Conservation (phyloP, 2,329 filamentous ascomycete species). For the Nemania sp. region DNA sequence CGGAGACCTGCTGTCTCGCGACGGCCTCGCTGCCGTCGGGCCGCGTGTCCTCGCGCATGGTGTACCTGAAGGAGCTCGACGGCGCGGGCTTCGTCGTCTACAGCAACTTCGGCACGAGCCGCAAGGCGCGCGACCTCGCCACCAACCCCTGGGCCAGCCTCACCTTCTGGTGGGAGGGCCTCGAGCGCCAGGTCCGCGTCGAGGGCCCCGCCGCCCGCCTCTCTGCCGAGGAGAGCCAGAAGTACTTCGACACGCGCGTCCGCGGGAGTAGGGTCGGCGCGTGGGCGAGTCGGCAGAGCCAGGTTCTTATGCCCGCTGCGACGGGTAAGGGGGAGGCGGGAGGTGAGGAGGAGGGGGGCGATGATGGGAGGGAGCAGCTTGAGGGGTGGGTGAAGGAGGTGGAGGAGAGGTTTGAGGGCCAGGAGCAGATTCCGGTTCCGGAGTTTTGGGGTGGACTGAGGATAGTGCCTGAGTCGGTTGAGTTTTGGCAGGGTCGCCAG, state of each 20-base stretch:
- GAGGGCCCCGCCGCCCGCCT: constrained; percentile 81
- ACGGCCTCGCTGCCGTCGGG: constrained; percentile 87
- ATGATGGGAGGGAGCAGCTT: constrained; percentile 79
- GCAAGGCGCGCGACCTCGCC: constrained; percentile 74
- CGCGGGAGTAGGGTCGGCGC: constrained; percentile 87
- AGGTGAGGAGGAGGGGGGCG: constrained; percentile 56
- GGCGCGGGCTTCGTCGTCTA: constrained; percentile 87
- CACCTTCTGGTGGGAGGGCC: constrained; percentile 88
- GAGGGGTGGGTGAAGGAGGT: constrained; percentile 82
- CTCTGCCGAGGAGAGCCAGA: constrained; percentile 75
- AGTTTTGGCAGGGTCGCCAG: constrained; percentile 96
- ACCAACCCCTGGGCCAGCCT: constrained; percentile 83
- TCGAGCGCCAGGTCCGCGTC: constrained; percentile 91
- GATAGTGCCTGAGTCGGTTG: constrained; percentile 84
- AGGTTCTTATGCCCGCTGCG: constrained; percentile 68
- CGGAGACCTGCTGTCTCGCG: constrained; percentile 88
- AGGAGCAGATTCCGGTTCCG: constrained; percentile 87
- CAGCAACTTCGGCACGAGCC: constrained; percentile 87
- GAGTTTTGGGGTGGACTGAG: constrained; percentile 95
- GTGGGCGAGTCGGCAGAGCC: constrained; percentile 92
- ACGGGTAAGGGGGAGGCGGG: constrained; percentile 8
- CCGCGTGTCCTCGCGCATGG: constrained; percentile 83
- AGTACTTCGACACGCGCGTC: constrained; percentile 75
- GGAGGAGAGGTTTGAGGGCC: constrained; percentile 78
- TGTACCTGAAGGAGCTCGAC: constrained; percentile 97